Evolutionary conservation across 208 protist species (phyloP).

Genomic region (Angomonas ambiguus): DNA sequence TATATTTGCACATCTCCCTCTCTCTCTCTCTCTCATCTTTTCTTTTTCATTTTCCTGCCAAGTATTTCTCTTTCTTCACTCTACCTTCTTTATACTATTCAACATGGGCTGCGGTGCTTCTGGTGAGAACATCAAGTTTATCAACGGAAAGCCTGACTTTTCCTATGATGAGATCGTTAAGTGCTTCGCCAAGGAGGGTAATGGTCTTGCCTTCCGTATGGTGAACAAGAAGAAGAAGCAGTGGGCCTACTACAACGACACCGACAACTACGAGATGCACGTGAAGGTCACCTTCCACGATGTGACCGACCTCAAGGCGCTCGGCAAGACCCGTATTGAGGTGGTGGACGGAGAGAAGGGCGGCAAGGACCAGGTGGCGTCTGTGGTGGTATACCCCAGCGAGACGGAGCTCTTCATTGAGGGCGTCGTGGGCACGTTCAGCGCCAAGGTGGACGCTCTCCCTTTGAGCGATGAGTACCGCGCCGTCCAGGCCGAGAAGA

Average conservation of each 20-base stretch:
- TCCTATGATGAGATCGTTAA: slow-evolving; percentile 67
- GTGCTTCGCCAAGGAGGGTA: slow-evolving; percentile 60
- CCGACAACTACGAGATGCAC: slow-evolving; percentile 67
- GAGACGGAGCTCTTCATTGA: slow-evolving; percentile 85
- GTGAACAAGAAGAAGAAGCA: slow-evolving; percentile 46
- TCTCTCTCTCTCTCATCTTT: slow-evolving; percentile 15
- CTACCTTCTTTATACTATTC: background rate
- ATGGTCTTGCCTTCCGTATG: slow-evolving; percentile 70
- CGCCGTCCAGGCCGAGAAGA: slow-evolving; percentile 24
- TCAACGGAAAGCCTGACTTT: slow-evolving; percentile 66
- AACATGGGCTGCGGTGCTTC: slow-evolving; percentile 75
- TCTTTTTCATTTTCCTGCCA: slow-evolving; percentile 7
- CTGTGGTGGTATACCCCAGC: slow-evolving; percentile 59
- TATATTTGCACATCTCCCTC: background rate
- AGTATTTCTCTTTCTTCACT: slow-evolving; percentile 11
- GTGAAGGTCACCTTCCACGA: slow-evolving; percentile 56
- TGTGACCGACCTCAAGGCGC: slow-evolving; percentile 52
- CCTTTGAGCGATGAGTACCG: slow-evolving; percentile 55
- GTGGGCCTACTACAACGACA: slow-evolving; percentile 82
- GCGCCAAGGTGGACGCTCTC: slow-evolving; percentile 69
- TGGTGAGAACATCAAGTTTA: slow-evolving; percentile 15
- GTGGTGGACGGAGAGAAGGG: background rate
- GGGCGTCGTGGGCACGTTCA: slow-evolving; percentile 74
- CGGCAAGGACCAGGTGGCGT: slow-evolving; percentile 35
- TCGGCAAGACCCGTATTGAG: slow-evolving; percentile 46